These are phyloP conservation scores for Lyophyllum decastes DNA, from an alignment of 768 basidiomycete genomes.

Conservation along the genomic window DNA sequence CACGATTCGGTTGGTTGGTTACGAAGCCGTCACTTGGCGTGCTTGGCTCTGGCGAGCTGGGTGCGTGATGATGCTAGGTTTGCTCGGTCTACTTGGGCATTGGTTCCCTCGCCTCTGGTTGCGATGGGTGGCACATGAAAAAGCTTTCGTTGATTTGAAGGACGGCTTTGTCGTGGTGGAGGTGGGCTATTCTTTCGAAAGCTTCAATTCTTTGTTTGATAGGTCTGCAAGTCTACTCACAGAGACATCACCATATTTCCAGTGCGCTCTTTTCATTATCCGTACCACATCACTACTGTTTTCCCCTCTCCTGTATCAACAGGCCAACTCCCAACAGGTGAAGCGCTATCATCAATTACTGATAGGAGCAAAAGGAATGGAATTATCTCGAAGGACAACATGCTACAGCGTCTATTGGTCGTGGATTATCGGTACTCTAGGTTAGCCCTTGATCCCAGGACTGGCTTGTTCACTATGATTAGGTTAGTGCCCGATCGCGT, in stretches of 20 bases:
- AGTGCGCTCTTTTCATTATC: constrained; percentile 67
- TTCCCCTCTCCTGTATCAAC: constrained; percentile 51
- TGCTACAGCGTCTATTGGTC: constrained; percentile 57
- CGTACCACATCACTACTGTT: constrained; percentile 77
- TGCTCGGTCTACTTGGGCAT: constrained; percentile 79
- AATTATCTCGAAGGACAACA: constrained; percentile 30
- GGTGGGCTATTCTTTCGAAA: constrained; percentile 47
- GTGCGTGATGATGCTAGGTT: constrained; percentile 70
- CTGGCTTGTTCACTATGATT: constrained; percentile 79
- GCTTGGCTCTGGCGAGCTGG: constrained; percentile 69
- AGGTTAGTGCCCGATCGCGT: constrained; percentile 48
- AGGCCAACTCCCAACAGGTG: constrained; percentile 27
- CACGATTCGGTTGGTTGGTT: constrained; percentile 85
- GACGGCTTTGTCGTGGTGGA: constrained; percentile 87
- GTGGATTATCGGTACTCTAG: constrained; percentile 93
- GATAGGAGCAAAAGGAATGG: constrained; percentile 30
- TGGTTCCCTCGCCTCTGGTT: constrained; percentile 96
- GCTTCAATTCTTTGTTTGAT: constrained; percentile 13
- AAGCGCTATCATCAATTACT: constrained; percentile 12
- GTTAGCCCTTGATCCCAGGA: constrained; percentile 83
- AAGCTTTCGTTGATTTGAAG: constrained; percentile 71
- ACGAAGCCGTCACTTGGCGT: constrained; percentile 66
- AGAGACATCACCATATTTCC: constrained; percentile 81
- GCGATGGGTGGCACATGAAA: constrained; percentile 80
- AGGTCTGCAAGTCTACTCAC: constrained; percentile 68